These are phyloP conservation scores for Dentipellis fragilis DNA, from an alignment of 768 basidiomycete genomes.

Conservation along the genomic window DNA sequence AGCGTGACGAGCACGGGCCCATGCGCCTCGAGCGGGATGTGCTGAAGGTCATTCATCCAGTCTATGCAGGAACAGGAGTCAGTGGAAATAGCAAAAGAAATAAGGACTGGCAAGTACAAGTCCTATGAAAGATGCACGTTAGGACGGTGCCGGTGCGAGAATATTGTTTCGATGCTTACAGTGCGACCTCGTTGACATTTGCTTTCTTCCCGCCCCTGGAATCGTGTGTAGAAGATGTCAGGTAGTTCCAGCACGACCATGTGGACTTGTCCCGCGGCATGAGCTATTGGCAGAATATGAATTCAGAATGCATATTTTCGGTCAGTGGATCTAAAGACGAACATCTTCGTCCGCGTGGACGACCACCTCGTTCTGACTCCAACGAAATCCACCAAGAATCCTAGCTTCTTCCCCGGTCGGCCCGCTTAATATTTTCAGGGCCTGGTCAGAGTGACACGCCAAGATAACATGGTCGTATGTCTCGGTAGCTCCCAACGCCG, in stretches of 20 bases:
- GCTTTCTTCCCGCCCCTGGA: constrained; percentile 26
- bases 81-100: neutral
- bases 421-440: constrained; percentile 39
- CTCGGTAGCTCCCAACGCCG: constrained; percentile 32
- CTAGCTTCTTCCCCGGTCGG: constrained; percentile 41
- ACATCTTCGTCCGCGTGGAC: constrained; percentile 58
- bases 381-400: constrained; percentile 49
- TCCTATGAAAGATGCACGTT: neutral
- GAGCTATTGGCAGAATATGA: constrained; percentile 27
- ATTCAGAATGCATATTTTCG: neutral
- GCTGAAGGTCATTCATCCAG: constrained; percentile 70
- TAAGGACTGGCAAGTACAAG: neutral
- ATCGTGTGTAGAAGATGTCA: constrained; percentile 39
- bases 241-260: constrained; percentile 77
- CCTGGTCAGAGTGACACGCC: constrained; percentile 63
- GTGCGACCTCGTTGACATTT: constrained; percentile 48
- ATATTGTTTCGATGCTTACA: constrained; percentile 31
- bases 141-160: neutral
- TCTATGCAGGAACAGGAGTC: constrained; percentile 25
- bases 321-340: constrained; percentile 12
- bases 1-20: constrained; percentile 65
- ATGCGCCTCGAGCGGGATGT: constrained; percentile 41
- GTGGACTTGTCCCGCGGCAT: constrained; percentile 55
- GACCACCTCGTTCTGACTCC: constrained; percentile 59
- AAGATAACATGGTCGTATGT: constrained; percentile 64